Evolutionary conservation across 2,329 filamentous ascomycete species (phyloP).

Genomic region (Catunica adiposa): DNA sequence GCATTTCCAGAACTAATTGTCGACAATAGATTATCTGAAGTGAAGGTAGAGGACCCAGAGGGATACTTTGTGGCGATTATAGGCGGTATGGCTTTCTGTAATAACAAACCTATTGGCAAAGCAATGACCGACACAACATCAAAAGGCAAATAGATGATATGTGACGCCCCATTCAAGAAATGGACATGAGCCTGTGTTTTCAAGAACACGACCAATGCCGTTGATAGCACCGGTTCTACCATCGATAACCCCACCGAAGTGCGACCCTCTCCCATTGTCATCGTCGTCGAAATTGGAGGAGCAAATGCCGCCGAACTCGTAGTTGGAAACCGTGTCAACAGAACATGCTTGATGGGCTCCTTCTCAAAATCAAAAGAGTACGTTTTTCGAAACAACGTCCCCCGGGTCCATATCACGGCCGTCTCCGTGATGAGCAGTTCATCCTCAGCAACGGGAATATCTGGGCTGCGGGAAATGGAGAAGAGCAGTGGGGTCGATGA

Average conservation of each 20-base stretch:
- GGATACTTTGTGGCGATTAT: slow-evolving; percentile 27
- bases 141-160: slow-evolving; percentile 86
- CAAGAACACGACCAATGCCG: slow-evolving; percentile 77
- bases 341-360: slow-evolving; percentile 68
- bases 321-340: slow-evolving; percentile 63
- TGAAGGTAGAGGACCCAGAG: slow-evolving; percentile 58
- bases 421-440: slow-evolving; percentile 62
- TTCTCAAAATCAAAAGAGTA: slow-evolving; percentile 79
- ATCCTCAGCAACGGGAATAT: slow-evolving; percentile 42
- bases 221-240: slow-evolving; percentile 16
- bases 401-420: slow-evolving; percentile 78
- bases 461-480: slow-evolving; percentile 21
- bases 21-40: slow-evolving; percentile 34
- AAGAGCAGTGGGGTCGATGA: background rate
- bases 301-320: slow-evolving; percentile 1
- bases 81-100: slow-evolving; percentile 42
- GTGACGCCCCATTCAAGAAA: slow-evolving; percentile 72
- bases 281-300: background rate
- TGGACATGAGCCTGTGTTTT: slow-evolving; percentile 88
- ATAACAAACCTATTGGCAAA: slow-evolving; percentile 64
- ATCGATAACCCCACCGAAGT: too few relatives aligned
- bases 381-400: slow-evolving; percentile 65
- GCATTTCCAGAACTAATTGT: slow-evolving; percentile 44
- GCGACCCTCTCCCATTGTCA: too few relatives aligned
- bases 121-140: slow-evolving; percentile 79